Percentiles rank a stretch among this genome's conserved stretches.
phyloP scores from a whole-genome alignment of 2,329 filamentous ascomycete genomes.

The Fusarium denticulatum region DNA sequence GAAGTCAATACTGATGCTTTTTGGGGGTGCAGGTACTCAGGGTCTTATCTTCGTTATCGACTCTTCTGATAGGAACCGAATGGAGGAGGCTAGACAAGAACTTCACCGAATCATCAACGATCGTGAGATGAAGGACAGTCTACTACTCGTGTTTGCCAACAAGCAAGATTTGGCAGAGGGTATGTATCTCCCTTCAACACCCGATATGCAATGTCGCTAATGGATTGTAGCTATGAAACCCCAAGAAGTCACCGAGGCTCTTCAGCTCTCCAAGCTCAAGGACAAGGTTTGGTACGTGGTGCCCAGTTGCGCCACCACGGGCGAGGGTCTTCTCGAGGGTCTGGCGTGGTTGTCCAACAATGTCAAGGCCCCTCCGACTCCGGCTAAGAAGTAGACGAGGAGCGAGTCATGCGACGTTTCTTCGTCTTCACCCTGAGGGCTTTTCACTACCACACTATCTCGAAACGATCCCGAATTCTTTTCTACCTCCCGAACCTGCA shows the following conservation, averaged over 20 bases:
- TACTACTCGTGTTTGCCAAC: slow-evolving; percentile 96
- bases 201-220: neutral
- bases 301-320: slow-evolving; percentile 83
- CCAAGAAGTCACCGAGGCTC: slow-evolving; percentile 79
- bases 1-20: neutral
- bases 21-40: slow-evolving; percentile 78
- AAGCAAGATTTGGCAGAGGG: slow-evolving; percentile 94
- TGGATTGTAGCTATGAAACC: slow-evolving; percentile 75
- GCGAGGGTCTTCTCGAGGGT: slow-evolving; percentile 83
- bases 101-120: slow-evolving; percentile 98
- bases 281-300: slow-evolving; percentile 88
- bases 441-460: neutral
- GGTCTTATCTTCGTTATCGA: slow-evolving; percentile 99
- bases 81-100: slow-evolving; percentile 93
- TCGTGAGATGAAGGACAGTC: slow-evolving; percentile 94
- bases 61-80: slow-evolving; percentile 88
- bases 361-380: slow-evolving; percentile 72
- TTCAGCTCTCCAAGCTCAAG: slow-evolving; percentile 80
- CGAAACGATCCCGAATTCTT: slow-evolving; percentile 15
- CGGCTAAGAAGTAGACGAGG: slow-evolving; percentile 62
- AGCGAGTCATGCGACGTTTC: slow-evolving; percentile 3
- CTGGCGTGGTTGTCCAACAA: slow-evolving; percentile 87
- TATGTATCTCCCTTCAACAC: slow-evolving; percentile 45
- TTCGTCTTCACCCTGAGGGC: neutral
- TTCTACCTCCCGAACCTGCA: neutral